Percentiles rank a stretch among this genome's conserved stretches.
These are phyloP conservation scores for Camellia granthamiana DNA, from an alignment of 148 eudicot genomes.

Conservation along the genomic window DNA sequence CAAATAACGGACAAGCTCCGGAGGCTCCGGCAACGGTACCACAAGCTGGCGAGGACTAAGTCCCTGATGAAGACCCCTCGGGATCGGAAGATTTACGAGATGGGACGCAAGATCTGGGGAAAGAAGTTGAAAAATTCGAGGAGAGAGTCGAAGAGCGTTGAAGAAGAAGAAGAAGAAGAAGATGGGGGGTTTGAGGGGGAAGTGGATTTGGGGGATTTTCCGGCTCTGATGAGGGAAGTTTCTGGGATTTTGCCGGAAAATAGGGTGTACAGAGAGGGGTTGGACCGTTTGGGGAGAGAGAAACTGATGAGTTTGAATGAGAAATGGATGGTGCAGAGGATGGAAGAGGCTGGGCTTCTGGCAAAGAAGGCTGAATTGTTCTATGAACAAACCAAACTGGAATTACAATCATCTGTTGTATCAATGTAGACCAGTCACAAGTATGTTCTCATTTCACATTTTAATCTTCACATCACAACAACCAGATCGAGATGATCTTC, in stretches of 20 bases:
- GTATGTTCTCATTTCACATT: too few relatives aligned
- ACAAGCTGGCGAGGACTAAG: background rate
- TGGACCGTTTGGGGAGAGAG: background rate
- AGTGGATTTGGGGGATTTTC: background rate
- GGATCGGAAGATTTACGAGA: background rate
- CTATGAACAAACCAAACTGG: too few relatives aligned
- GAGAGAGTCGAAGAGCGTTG: too few relatives aligned
- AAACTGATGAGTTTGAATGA: background rate
- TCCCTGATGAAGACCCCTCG: background rate
- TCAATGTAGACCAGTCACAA: too few relatives aligned
- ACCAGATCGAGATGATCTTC: too few relatives aligned
- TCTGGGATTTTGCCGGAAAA: background rate
- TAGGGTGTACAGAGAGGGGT: background rate
- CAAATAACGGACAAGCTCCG: background rate
- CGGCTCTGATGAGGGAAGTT: background rate
- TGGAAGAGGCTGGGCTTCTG: background rate
- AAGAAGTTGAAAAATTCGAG: background rate
- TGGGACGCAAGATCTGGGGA: background rate
- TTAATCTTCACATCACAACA: too few relatives aligned
- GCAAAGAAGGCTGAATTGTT: too few relatives aligned
- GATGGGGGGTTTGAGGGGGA: background rate
- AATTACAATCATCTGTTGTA: too few relatives aligned
- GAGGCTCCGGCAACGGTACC: background rate
- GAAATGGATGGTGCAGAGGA: background rate
- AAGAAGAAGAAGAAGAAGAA: too few relatives aligned